These are phyloP conservation scores for Dendrobium nobile DNA, from an alignment of 106 monocot genomes.

Conservation along the genomic window DNA sequence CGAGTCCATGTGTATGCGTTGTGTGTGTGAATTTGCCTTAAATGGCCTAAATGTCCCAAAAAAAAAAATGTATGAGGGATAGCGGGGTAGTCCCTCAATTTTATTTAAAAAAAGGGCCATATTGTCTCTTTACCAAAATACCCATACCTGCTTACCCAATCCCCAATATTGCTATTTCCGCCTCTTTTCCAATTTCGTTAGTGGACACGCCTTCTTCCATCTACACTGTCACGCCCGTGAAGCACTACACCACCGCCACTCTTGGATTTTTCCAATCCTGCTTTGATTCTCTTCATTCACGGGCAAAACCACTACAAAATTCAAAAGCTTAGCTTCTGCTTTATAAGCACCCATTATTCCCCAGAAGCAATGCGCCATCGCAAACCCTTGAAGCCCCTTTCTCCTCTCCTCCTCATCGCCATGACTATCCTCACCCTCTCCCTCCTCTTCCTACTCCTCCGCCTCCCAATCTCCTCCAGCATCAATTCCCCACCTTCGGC, in stretches of 20 bases:
- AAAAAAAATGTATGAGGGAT: too few species aligned
- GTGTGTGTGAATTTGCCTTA: too few species aligned
- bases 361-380: constrained; percentile 1
- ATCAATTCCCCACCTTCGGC: background rate
- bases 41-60: too few species aligned
- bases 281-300: background rate
- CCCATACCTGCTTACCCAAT: too few species aligned
- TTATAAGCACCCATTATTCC: background rate
- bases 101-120: too few species aligned
- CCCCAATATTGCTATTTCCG: too few species aligned
- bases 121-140: too few species aligned
- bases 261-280: constrained; percentile 2
- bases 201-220: background rate
- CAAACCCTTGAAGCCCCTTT: background rate
- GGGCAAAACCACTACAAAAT: background rate
- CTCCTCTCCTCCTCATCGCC: constrained; percentile 17
- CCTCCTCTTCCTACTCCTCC: constrained; percentile 12
- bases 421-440: background rate
- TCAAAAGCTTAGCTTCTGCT: background rate
- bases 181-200: too few species aligned
- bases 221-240: constrained; percentile 17
- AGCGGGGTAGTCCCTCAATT: too few species aligned
- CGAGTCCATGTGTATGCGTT: too few species aligned
- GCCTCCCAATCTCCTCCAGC: constrained; percentile 5
- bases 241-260: background rate